A percentile compares a stretch with the other conserved stretches of the same genome.
Evolutionary conservation across 306 rosid species (phyloP).

Genomic region (Canavalia gladiata): DNA sequence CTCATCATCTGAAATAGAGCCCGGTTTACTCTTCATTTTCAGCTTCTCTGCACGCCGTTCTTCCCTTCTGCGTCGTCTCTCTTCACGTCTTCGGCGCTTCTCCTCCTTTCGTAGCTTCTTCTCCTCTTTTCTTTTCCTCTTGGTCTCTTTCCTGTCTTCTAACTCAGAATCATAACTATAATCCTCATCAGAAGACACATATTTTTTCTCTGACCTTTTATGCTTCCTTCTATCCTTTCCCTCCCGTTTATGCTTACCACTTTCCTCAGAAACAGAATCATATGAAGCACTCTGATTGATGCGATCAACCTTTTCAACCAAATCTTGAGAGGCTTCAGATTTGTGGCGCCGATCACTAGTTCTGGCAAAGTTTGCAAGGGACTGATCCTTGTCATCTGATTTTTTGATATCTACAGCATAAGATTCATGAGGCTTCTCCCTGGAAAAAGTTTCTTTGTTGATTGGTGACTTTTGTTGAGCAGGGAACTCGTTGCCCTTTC

Average conservation of each 20-base stretch:
- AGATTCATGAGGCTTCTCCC: constrained; percentile 59
- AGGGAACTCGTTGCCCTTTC: constrained; percentile 56
- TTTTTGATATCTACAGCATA: constrained; percentile 57
- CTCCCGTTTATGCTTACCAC: constrained; percentile 61
- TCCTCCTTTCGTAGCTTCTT: constrained; percentile 85
- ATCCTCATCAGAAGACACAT: constrained; percentile 69
- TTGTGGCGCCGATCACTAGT: constrained; percentile 50
- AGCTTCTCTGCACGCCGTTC: constrained; percentile 82
- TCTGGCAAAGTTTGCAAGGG: constrained; percentile 54
- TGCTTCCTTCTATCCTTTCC: constrained; percentile 78
- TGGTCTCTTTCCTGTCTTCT: constrained; percentile 82
- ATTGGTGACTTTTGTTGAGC: constrained; percentile 58
- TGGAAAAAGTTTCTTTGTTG: constrained; percentile 54
- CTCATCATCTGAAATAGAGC: constrained; percentile 68
- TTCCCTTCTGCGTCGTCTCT: constrained; percentile 75
- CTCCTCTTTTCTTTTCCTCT: constrained; percentile 87
- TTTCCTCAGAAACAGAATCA: constrained; percentile 77
- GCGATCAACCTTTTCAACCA: constrained; percentile 55
- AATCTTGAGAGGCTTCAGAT: constrained; percentile 52
- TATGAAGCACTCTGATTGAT: constrained; percentile 53
- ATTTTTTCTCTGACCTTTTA: constrained; percentile 77
- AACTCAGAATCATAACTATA: constrained; percentile 77
- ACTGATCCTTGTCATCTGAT: constrained; percentile 59
- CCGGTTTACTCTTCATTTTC: constrained; percentile 71
- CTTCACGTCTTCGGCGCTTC: constrained; percentile 83